Conservation (phyloP, 371 early-diverging fungal genomes). For the Apophysomyces elegans region DNA sequence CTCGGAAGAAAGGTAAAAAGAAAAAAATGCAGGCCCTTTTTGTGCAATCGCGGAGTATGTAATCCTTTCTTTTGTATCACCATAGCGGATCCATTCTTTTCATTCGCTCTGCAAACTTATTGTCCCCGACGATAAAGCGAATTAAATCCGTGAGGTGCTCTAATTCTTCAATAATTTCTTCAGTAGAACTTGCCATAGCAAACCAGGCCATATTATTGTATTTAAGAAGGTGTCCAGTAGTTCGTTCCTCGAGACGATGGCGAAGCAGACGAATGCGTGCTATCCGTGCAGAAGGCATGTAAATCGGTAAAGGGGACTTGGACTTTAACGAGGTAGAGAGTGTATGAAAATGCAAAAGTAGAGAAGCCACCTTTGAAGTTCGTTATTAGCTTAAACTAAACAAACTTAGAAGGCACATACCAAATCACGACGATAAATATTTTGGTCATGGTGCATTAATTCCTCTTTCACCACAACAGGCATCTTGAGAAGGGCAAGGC, state of each 20-base stretch:
- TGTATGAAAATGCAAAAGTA: slow-evolving; percentile 53
- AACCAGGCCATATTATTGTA: slow-evolving; percentile 54
- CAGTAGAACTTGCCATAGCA: slow-evolving; percentile 51
- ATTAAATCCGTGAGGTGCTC: slow-evolving; percentile 46
- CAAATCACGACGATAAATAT: slow-evolving; percentile 58
- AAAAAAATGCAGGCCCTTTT: too few species aligned
- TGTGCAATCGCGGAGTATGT: too few species aligned
- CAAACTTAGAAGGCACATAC: slow-evolving; percentile 22
- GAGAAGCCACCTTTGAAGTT: slow-evolving; percentile 39
- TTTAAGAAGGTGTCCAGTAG: slow-evolving; percentile 23
- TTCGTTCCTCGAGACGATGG: slow-evolving; percentile 35
- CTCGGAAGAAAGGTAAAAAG: too few species aligned
- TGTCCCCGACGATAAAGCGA: slow-evolving; percentile 46
- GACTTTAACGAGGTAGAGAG: slow-evolving; percentile 54
- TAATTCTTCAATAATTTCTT: slow-evolving; percentile 66
- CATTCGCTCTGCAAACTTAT: slow-evolving; percentile 33
- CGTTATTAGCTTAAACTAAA: too few species aligned
- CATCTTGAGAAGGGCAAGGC: slow-evolving; percentile 54
- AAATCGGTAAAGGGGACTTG: slow-evolving; percentile 60
- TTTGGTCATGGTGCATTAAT: slow-evolving; percentile 38
- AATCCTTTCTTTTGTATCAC: too few species aligned
- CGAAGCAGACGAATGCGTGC: slow-evolving; percentile 55
- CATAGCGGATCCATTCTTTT: slow-evolving; percentile 33
- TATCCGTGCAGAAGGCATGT: slow-evolving; percentile 59
- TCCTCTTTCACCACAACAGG: slow-evolving; percentile 46